These are phyloP conservation scores for Vitis amurensis DNA, from an alignment of 164 flowering plant genomes.

Conservation along the genomic window DNA sequence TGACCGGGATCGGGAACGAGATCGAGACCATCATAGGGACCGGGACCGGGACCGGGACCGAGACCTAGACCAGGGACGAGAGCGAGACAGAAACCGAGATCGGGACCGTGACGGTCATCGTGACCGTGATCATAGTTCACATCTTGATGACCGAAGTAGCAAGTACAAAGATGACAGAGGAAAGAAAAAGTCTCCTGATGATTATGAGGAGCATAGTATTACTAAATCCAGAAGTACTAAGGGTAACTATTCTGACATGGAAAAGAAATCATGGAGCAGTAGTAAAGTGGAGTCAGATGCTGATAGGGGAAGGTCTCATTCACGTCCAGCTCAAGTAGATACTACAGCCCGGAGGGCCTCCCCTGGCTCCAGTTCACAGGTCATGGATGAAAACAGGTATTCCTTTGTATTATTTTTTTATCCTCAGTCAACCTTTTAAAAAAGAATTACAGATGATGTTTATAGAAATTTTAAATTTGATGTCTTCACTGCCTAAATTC, in stretches of 20 bases:
- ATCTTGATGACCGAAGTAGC: constrained; percentile 19
- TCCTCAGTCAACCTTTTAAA: not conserved
- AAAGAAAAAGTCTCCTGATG: constrained; percentile 36
- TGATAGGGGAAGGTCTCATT: constrained; percentile 30
- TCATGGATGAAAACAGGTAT: constrained; percentile 29
- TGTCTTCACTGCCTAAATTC: not conserved
- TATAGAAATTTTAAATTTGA: not conserved
- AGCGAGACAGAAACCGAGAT: not conserved
- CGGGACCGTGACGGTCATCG: not conserved
- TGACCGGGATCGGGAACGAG: constrained; percentile 12
- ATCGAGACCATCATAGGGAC: constrained; percentile 12
- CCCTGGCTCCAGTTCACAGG: constrained; percentile 22
- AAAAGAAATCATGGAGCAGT: constrained; percentile 23
- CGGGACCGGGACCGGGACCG: constrained; percentile 11
- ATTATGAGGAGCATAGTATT: constrained; percentile 23
- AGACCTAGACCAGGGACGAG: not conserved
- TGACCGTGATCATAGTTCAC: constrained; percentile 14
- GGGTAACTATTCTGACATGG: constrained; percentile 17
- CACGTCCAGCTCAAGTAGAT: constrained; percentile 23
- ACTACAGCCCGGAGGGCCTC: constrained; percentile 12
- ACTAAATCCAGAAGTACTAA: constrained; percentile 18
- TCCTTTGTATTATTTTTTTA: not conserved
- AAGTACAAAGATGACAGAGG: constrained; percentile 27
- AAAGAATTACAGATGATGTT: not conserved
- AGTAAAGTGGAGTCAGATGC: constrained; percentile 27